These are phyloP conservation scores for Chaetoceros muelleri DNA, from an alignment of 108 stramenopile genomes.

Conservation along the genomic window DNA sequence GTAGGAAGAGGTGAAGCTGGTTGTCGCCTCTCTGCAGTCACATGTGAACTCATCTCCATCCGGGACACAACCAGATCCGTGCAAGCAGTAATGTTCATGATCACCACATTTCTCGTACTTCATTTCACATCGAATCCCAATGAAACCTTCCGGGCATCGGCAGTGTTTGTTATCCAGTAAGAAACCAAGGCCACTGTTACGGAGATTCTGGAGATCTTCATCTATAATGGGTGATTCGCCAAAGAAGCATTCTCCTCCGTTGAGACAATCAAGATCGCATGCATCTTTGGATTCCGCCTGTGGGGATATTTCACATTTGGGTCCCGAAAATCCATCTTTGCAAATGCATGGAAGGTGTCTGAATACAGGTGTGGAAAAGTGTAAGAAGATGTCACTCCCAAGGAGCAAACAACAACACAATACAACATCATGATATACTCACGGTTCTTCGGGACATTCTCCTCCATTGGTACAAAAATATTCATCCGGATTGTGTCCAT, in stretches of 20 bases:
- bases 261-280: slow-evolving; percentile 17
- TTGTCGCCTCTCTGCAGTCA: slow-evolving; percentile 26
- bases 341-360: slow-evolving; percentile 20
- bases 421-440: slow-evolving; percentile 3
- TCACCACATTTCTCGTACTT: slow-evolving; percentile 37
- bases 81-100: slow-evolving; percentile 35
- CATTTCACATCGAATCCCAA: slow-evolving; percentile 38
- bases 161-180: slow-evolving; percentile 29
- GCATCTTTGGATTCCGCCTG: slow-evolving; percentile 1
- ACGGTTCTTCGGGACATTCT: slow-evolving; percentile 6
- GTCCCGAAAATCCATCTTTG: slow-evolving; percentile 20
- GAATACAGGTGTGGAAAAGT: slow-evolving; percentile 6
- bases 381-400: background rate
- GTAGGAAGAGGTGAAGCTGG: background rate
- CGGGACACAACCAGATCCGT: slow-evolving; percentile 34
- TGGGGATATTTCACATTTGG: slow-evolving; percentile 21
- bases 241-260: slow-evolving; percentile 27
- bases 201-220: slow-evolving; percentile 6
- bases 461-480: slow-evolving; percentile 17
- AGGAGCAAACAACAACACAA: background rate
- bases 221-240: slow-evolving; percentile 1
- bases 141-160: slow-evolving; percentile 30
- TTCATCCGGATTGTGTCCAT: background rate
- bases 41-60: slow-evolving; percentile 13
- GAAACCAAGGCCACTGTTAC: background rate